These are phyloP conservation scores for Clarireedia sp. DNA, from an alignment of 2,329 filamentous ascomycete genomes.

Conservation along the genomic window DNA sequence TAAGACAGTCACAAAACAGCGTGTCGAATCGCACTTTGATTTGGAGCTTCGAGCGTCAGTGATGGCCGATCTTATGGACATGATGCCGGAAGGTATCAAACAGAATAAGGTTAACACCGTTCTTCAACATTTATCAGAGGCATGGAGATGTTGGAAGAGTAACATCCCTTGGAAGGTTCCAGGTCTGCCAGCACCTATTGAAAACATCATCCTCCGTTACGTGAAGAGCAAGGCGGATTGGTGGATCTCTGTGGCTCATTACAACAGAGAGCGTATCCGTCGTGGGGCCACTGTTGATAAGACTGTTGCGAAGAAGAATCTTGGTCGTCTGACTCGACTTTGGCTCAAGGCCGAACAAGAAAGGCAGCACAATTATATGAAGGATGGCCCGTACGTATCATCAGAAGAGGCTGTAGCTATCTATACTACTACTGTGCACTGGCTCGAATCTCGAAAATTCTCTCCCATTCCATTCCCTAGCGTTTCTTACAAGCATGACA, in stretches of 20 bases:
- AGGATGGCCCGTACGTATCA: slow-evolving; percentile 96
- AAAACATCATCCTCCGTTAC: slow-evolving; percentile 97
- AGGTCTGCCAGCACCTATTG: slow-evolving; percentile 89
- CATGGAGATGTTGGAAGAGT: slow-evolving; percentile 99
- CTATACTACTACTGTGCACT: slow-evolving; percentile 97
- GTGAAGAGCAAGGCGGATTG: slow-evolving; percentile 99
- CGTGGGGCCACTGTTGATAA: slow-evolving; percentile 97
- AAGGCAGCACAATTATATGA: slow-evolving; percentile 98
- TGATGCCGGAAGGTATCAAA: slow-evolving; percentile 99
- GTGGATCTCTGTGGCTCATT: slow-evolving; percentile 99
- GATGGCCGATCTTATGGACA: slow-evolving; percentile 98
- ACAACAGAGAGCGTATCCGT: slow-evolving; percentile 95
- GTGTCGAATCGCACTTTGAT: slow-evolving; percentile 97
- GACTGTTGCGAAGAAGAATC: slow-evolving; percentile 98
- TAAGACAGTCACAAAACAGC: slow-evolving; percentile 98
- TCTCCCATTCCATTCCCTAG: slow-evolving; percentile 98
- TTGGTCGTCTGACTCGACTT: slow-evolving; percentile 84
- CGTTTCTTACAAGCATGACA: slow-evolving; percentile 99
- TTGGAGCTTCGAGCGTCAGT: slow-evolving; percentile 94
- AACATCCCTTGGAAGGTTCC: slow-evolving; percentile 99
- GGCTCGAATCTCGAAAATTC: slow-evolving; percentile 96
- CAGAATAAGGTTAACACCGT: slow-evolving; percentile 99
- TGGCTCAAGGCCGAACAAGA: slow-evolving; percentile 99
- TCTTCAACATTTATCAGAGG: slow-evolving; percentile 91
- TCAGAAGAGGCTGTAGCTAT: slow-evolving; percentile 98